phyloP scores from a whole-genome alignment of 805 yeast species.

The Suhomyces xylopsoci region DNA sequence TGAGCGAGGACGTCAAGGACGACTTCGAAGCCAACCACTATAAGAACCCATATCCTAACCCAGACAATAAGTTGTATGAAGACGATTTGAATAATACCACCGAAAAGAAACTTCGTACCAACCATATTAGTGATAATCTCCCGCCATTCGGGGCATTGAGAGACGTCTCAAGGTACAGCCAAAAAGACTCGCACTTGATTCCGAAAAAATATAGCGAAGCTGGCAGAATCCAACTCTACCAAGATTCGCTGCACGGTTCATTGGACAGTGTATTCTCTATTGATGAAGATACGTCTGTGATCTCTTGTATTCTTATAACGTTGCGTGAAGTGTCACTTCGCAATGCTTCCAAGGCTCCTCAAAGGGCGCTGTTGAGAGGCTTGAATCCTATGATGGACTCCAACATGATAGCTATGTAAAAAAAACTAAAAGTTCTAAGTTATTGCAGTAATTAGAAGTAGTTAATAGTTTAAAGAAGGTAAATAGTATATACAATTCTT shows the following conservation, averaged over 20 bases:
- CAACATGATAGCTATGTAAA: neutral
- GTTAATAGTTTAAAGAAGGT: too few relatives aligned
- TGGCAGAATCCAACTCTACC: conserved; percentile 36
- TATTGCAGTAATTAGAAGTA: neutral
- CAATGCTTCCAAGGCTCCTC: conserved; percentile 14
- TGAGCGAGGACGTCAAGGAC: neutral
- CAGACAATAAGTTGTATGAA: conserved; percentile 12
- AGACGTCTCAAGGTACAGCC: conserved; percentile 24
- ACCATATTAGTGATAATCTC: conserved; percentile 24
- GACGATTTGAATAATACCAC: neutral
- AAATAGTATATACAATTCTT: too few relatives aligned
- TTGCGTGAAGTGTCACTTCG: conserved; percentile 32
- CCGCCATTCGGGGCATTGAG: conserved; percentile 40
- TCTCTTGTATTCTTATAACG: conserved; percentile 28
- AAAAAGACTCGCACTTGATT: conserved; percentile 4
- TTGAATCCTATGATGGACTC: neutral
- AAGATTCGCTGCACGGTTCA: conserved; percentile 14
- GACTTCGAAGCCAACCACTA: conserved; percentile 8
- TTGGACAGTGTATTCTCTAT: conserved; percentile 30
- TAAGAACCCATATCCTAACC: conserved; percentile 33
- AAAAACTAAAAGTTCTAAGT: neutral
- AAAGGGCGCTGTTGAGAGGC: neutral
- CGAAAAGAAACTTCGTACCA: neutral
- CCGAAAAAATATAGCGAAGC: conserved; percentile 38
- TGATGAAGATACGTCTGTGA: conserved; percentile 30